These are phyloP conservation scores for Phialophora tarda DNA, from an alignment of 2,329 filamentous ascomycete species.

Conservation along the genomic window DNA sequence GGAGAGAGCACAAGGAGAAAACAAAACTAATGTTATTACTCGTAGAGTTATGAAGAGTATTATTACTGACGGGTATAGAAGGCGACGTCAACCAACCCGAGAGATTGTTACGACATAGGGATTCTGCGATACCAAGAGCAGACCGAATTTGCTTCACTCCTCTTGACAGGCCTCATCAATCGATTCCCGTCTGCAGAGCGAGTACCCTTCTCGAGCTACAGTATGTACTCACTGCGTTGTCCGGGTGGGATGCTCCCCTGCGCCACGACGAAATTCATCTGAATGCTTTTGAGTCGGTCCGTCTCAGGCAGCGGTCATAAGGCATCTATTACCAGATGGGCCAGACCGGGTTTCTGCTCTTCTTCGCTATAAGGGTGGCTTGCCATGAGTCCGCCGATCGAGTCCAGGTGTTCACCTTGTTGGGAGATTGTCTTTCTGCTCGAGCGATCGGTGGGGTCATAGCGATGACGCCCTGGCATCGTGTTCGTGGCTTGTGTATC, in stretches of 20 bases:
- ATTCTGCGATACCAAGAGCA: neutral
- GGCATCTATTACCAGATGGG: constrained; percentile 6
- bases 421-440: constrained; percentile 2
- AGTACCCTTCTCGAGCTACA: neutral
- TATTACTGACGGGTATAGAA: neutral
- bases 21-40: neutral
- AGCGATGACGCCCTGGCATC: constrained; percentile 14
- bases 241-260: neutral
- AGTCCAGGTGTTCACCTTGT: neutral
- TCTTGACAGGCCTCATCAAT: neutral
- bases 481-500: neutral
- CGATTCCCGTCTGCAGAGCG: neutral
- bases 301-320: constrained; percentile 17
- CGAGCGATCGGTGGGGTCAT: constrained; percentile 23
- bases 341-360: constrained; percentile 15
- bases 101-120: neutral
- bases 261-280: neutral
- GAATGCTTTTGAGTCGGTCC: neutral
- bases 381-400: constrained; percentile 14
- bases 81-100: neutral
- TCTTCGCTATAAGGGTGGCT: neutral
- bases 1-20: neutral
- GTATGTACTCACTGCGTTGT: neutral
- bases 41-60: neutral
- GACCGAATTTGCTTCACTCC: neutral